Base-by-base conservation (phyloP, 495 filamentous ascomycete species). In the Tuber magnatum region DNA sequence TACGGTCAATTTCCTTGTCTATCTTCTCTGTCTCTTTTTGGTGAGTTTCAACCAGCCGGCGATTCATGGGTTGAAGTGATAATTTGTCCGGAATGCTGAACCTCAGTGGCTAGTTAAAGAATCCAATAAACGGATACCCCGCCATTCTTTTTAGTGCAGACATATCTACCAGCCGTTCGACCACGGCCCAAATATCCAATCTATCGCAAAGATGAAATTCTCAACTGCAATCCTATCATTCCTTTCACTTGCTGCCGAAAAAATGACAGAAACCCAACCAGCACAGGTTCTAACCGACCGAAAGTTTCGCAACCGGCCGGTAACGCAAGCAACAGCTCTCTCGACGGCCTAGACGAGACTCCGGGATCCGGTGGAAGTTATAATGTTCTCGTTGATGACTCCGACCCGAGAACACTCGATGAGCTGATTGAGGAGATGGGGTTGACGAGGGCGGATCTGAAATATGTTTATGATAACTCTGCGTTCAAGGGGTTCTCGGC, bases 401-500 rank as follows among this genome's bases (percentile, higher is more conserved):
- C 75, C 5, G 81, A 82, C 69, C 77, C 75, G 3, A 78, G 81
- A 24, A 73, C 70, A 1, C 75, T 82, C 18, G 75, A 82, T 12
- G 70, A 82, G 2, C 44, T 82, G 69, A 46, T 82, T 7, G 28
- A 35, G 14, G 81, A 80, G 48, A 82, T 82, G 81, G 71, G 56
- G 10, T 42, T 78, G 18, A 78, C 71, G 61, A 81, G 68, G 56
- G 22, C 76, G 12, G 79, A 80, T 56, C 20, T 86, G 68, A 79
- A 80, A 28, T 80, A 84, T 70, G 76, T 82, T 28, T 86, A 83
- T 81, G 82, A 86, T 78, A 88, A 88, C 76, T 77, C 80, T 8
- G 83, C 77, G 18, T 88, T 88, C 81, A 80, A 80, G 18, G 87
- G 85, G 22, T 86, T 88, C 74, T 80, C 82, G 28, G 84, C 83